Percentiles rank a stretch among this genome's conserved stretches.
Conservation (phyloP, 331 rosid species). For the Dryas integrifolia region DNA sequence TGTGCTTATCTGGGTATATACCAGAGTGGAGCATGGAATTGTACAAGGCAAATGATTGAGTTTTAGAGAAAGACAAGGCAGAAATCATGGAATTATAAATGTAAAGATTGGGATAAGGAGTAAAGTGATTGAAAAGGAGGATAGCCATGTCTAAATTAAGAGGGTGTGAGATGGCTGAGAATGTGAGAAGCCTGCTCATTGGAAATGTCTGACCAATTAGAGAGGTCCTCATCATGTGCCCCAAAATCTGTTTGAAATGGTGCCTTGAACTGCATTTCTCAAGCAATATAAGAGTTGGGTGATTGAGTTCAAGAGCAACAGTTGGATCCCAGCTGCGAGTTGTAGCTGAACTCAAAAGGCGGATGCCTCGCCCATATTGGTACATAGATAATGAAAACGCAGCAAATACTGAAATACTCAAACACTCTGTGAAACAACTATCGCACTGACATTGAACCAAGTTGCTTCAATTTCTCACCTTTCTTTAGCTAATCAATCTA, state of each 20-base stretch:
- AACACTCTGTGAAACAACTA: neutral
- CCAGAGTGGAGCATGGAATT: slow-evolving; percentile 41
- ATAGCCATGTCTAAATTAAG: slow-evolving; percentile 47
- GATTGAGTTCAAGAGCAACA: slow-evolving; percentile 44
- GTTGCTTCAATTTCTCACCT: too few relatives aligned
- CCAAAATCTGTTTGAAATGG: slow-evolving; percentile 57
- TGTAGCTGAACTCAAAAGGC: slow-evolving; percentile 41
- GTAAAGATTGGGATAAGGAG: slow-evolving; percentile 55
- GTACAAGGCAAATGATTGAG: slow-evolving; percentile 40
- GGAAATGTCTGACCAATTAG: slow-evolving; percentile 56
- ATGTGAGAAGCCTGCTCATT: slow-evolving; percentile 60
- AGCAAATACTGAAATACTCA: neutral
- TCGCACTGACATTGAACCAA: neutral
- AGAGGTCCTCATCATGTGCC: slow-evolving; percentile 48
- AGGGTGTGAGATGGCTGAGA: slow-evolving; percentile 52
- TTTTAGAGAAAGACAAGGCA: slow-evolving; percentile 35
- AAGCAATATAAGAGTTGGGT: slow-evolving; percentile 43
- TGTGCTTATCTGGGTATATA: slow-evolving; percentile 43
- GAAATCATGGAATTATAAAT: slow-evolving; percentile 56
- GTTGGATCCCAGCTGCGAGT: slow-evolving; percentile 50
- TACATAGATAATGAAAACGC: slow-evolving; percentile 24
- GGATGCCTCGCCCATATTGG: slow-evolving; percentile 37
- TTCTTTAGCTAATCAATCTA: too few relatives aligned
- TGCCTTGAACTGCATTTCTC: slow-evolving; percentile 50
- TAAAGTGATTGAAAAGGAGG: slow-evolving; percentile 45